Conservation (phyloP, 2,329 filamentous ascomycete genomes). For the Colletotrichum costaricense region DNA sequence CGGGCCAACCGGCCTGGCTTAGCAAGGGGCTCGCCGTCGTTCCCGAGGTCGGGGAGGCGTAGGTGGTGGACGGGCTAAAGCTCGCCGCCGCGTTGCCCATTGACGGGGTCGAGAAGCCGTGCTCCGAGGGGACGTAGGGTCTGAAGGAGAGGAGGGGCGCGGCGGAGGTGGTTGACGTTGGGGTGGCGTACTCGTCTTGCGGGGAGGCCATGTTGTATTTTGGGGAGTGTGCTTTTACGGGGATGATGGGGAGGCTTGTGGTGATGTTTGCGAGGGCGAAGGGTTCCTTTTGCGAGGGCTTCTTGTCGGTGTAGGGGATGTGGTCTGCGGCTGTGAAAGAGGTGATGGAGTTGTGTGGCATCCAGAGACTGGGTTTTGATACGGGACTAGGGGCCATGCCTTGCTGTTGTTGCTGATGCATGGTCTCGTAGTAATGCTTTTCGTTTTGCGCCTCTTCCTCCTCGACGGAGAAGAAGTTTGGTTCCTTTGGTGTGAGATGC, state of each 20-base stretch:
- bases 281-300: constrained; percentile 1
- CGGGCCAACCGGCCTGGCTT: constrained; percentile 32
- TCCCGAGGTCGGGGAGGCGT: constrained; percentile 27
- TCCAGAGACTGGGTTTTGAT: constrained; percentile 33
- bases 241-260: constrained; percentile 20
- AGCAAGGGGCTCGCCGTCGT: constrained; percentile 36
- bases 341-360: constrained; percentile 33
- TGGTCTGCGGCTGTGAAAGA: constrained; percentile 7
- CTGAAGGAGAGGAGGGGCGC: constrained; percentile 47
- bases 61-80: constrained; percentile 23
- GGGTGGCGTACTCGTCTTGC: constrained; percentile 41
- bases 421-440: constrained; percentile 33
- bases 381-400: background rate
- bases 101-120: constrained; percentile 40
- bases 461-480: constrained; percentile 49
- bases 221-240: constrained; percentile 29
- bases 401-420: constrained; percentile 32
- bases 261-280: constrained; percentile 29
- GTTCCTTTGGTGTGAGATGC: constrained; percentile 52
- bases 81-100: constrained; percentile 8
- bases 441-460: constrained; percentile 41
- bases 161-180: constrained; percentile 47
- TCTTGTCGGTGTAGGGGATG: constrained; percentile 11
- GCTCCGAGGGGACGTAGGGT: constrained; percentile 44
- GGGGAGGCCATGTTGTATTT: constrained; percentile 27